These are phyloP conservation scores for Schrenkiella parvula DNA, from an alignment of 345 rosid species.

Conservation along the genomic window DNA sequence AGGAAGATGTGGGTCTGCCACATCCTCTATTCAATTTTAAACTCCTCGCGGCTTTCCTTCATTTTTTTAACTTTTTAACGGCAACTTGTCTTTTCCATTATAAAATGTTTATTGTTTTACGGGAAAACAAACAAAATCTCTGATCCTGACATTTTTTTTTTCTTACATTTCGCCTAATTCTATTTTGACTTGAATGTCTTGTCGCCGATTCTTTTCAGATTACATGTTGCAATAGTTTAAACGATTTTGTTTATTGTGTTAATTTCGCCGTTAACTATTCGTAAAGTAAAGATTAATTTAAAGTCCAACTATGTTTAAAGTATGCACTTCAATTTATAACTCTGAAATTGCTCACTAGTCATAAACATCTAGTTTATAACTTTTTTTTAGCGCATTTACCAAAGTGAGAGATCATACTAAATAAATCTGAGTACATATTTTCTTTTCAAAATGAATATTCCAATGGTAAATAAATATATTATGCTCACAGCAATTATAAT, in stretches of 20 bases:
- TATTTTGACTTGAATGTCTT: constrained; percentile 28
- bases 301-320: background rate
- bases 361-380: background rate
- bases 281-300: background rate
- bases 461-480: background rate
- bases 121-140: background rate
- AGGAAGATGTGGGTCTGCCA: constrained; percentile 20
- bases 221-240: constrained; percentile 7
- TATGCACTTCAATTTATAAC: too few relatives aligned
- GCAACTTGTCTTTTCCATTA: constrained; percentile 23
- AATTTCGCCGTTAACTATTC: background rate
- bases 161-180: constrained; percentile 32
- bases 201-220: constrained; percentile 30
- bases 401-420: background rate
- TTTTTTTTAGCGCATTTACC: background rate
- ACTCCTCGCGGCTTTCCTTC: constrained; percentile 34
- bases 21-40: constrained; percentile 12
- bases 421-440: background rate
- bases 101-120: constrained; percentile 1
- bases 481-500: background rate
- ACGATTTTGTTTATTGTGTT: background rate
- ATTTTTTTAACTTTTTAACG: constrained; percentile 30
- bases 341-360: too few relatives aligned
- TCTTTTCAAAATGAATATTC: background rate
- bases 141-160: constrained; percentile 25